A percentile compares a stretch with the other conserved stretches of the same genome.
Conservation (phyloP, 2,329 filamentous ascomycete genomes). For the Taxawa tesnikishii region DNA sequence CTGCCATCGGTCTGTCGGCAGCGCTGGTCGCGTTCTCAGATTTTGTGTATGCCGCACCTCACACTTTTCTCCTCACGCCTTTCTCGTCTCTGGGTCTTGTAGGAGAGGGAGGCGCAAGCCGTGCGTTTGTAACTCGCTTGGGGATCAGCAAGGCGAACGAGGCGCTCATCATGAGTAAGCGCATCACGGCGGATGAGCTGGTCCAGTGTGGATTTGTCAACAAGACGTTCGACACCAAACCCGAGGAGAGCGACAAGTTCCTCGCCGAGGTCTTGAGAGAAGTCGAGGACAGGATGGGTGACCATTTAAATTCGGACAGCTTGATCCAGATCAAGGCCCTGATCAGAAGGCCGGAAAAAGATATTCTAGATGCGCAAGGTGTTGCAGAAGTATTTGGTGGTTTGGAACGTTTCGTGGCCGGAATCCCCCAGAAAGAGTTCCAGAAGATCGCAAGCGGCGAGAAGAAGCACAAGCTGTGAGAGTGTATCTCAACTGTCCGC, state of each 20-base stretch:
- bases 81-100: constrained; percentile 86
- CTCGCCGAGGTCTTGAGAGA: constrained; percentile 59
- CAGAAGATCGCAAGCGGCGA: constrained; percentile 69
- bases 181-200: constrained; percentile 61
- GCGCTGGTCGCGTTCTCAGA: constrained; percentile 74
- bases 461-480: constrained; percentile 84
- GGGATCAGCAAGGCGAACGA: constrained; percentile 79
- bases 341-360: constrained; percentile 61
- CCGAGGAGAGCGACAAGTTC: constrained; percentile 56
- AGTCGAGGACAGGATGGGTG: constrained; percentile 68
- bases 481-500: too few species aligned
- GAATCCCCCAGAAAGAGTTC: constrained; percentile 82
- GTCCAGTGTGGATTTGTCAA: constrained; percentile 74
- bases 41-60: constrained; percentile 79
- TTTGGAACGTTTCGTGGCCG: constrained; percentile 64
- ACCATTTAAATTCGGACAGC: constrained; percentile 68
- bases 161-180: constrained; percentile 80
- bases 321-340: constrained; percentile 75
- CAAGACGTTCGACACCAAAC: constrained; percentile 54
- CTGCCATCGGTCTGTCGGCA: constrained; percentile 76
- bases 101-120: constrained; percentile 70
- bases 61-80: constrained; percentile 77
- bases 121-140: constrained; percentile 66
- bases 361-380: constrained; percentile 63
- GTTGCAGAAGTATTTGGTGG: constrained; percentile 78